Evolutionary conservation across 257 asterid species (phyloP).

Genomic region (Scutellaria baicalensis): DNA sequence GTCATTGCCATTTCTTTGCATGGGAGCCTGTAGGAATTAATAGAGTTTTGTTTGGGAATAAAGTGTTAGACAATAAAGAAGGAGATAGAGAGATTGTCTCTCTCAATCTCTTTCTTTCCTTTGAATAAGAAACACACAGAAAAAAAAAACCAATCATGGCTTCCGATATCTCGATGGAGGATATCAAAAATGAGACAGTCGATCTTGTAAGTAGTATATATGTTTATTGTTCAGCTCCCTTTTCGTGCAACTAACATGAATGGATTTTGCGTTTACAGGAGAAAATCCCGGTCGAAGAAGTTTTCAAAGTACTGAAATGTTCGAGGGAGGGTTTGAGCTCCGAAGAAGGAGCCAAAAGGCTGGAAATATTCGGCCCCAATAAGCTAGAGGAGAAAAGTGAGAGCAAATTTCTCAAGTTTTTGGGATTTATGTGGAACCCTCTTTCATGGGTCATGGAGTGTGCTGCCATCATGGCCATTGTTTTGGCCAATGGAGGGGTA

Average conservation of each 20-base stretch:
- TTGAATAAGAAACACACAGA: not conserved
- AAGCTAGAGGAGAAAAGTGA: slow-evolving; percentile 51
- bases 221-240: not conserved
- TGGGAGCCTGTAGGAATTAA: slow-evolving; percentile 13
- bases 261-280: slow-evolving; percentile 18
- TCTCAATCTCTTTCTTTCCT: slow-evolving; percentile 42
- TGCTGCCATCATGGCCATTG: slow-evolving; percentile 55
- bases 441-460: slow-evolving; percentile 51
- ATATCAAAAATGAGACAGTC: slow-evolving; percentile 46
- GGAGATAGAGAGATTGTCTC: slow-evolving; percentile 20
- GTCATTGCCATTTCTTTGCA: not conserved
- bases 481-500: slow-evolving; percentile 73
- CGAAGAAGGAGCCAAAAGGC: slow-evolving; percentile 34
- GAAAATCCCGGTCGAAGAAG: slow-evolving; percentile 38
- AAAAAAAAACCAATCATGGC: slow-evolving; percentile 28
- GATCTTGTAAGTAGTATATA: slow-evolving; percentile 50
- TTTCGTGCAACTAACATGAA: not conserved
- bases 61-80: not conserved
- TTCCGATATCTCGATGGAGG: slow-evolving; percentile 42
- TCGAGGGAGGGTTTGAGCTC: slow-evolving; percentile 35
- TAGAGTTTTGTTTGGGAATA: not conserved
- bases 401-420: slow-evolving; percentile 40
- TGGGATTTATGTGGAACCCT: slow-evolving; percentile 54
- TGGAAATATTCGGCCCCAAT: slow-evolving; percentile 32
- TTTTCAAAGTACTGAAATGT: slow-evolving; percentile 36